Conservation (phyloP, 2,329 filamentous ascomycete species). For the Graphiopsis chlorocephala region DNA sequence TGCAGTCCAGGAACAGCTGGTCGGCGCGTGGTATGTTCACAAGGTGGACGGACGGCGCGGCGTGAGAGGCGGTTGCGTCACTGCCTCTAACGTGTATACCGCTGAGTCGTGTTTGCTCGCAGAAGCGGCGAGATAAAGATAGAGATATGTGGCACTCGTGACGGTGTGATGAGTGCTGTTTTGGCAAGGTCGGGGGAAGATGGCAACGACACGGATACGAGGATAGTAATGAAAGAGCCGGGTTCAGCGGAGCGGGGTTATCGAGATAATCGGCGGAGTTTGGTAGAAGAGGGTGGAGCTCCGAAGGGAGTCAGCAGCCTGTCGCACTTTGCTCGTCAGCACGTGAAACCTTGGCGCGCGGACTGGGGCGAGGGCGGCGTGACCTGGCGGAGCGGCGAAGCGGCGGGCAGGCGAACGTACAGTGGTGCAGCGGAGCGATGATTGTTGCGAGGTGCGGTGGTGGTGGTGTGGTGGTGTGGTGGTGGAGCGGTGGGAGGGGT, state of each 20-base stretch:
- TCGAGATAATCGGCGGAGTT: constrained; percentile 3
- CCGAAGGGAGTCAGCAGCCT: constrained; percentile 12
- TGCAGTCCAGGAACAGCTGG: not conserved
- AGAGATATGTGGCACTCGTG: not conserved
- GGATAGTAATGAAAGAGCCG: not conserved
- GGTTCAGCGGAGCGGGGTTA: not conserved
- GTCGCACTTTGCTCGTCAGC: constrained; percentile 15
- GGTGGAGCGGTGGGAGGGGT: not conserved
- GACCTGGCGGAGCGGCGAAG: not conserved
- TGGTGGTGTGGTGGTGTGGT: not conserved
- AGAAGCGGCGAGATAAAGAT: not conserved
- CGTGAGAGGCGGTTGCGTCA: not conserved
- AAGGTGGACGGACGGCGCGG: not conserved
- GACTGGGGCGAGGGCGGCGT: not conserved
- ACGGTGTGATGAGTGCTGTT: not conserved
- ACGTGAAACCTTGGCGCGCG: constrained; percentile 12
- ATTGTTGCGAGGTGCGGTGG: not conserved
- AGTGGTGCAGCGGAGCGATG: not conserved
- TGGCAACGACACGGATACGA: not conserved
- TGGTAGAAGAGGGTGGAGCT: constrained; percentile 11
- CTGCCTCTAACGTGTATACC: not conserved
- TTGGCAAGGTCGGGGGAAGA: not conserved
- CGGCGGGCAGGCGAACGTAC: not conserved
- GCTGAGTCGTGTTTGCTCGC: not conserved
- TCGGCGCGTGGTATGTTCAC: not conserved